These are phyloP conservation scores for Boletus huronensis DNA, from an alignment of 768 basidiomycete genomes.

Conservation along the genomic window DNA sequence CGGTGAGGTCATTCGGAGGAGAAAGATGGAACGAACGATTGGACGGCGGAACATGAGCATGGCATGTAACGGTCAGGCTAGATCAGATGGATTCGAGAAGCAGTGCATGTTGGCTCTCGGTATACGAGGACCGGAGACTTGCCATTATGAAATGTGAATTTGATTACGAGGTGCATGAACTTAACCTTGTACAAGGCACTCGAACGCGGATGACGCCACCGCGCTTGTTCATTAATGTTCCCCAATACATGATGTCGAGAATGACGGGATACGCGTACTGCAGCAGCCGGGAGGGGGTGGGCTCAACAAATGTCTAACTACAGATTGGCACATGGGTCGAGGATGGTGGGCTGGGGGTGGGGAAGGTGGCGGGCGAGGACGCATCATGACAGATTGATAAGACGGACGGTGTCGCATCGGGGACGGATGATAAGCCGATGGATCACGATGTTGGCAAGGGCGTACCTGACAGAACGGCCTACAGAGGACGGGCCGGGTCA, in stretches of 20 bases:
- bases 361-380: slow-evolving; percentile 8
- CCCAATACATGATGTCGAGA: slow-evolving; percentile 32
- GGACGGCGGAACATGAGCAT: slow-evolving; percentile 29
- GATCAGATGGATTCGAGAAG: slow-evolving; percentile 32
- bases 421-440: slow-evolving; percentile 21
- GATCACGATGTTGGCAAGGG: slow-evolving; percentile 16
- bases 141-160: slow-evolving; percentile 40
- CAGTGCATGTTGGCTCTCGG: slow-evolving; percentile 27
- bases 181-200: slow-evolving; percentile 34
- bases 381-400: slow-evolving; percentile 26
- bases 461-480: slow-evolving; percentile 24
- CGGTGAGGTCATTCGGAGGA: slow-evolving; percentile 48
- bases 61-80: slow-evolving; percentile 19
- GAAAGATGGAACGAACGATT: slow-evolving; percentile 40
- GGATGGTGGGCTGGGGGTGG: slow-evolving; percentile 13
- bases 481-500: slow-evolving; percentile 39
- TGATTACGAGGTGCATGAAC: slow-evolving; percentile 40
- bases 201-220: slow-evolving; percentile 31
- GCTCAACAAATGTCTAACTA: slow-evolving; percentile 27
- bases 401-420: slow-evolving; percentile 11
- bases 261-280: slow-evolving; percentile 23
- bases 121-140: slow-evolving; percentile 32
- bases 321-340: slow-evolving; percentile 15
- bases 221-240: slow-evolving; percentile 32
- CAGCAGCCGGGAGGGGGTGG: slow-evolving; percentile 14